Percentiles rank a stretch among this genome's conserved stretches.
These are phyloP conservation scores for Cutaneotrichosporon sp. DNA, from an alignment of 1,284 basidiomycete species.

Conservation along the genomic window DNA sequence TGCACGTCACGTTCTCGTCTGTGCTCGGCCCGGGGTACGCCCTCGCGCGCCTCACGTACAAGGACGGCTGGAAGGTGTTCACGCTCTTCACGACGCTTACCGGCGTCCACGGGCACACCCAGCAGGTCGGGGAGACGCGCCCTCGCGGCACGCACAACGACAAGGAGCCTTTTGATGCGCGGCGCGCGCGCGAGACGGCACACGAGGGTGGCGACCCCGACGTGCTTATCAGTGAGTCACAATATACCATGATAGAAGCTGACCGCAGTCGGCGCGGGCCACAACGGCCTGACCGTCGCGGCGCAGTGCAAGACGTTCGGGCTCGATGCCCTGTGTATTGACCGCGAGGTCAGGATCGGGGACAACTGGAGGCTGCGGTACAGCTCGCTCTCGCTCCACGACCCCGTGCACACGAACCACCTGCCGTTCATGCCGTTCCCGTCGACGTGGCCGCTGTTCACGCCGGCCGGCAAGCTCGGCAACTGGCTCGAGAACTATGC, in stretches of 20 bases:
- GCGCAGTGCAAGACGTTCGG: constrained; percentile 63
- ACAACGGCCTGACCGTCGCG: constrained; percentile 64
- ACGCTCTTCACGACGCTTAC: not conserved
- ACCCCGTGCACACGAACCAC: constrained; percentile 59
- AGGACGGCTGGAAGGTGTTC: constrained; percentile 2
- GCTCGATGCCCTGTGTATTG: constrained; percentile 61
- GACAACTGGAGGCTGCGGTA: constrained; percentile 65
- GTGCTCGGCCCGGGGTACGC: not conserved
- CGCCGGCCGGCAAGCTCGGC: constrained; percentile 59
- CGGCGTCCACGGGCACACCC: constrained; percentile 1
- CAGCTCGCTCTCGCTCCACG: constrained; percentile 63
- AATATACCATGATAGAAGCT: no score
- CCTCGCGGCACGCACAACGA: constrained; percentile 3
- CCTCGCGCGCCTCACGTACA: not conserved
- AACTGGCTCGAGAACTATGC: constrained; percentile 70
- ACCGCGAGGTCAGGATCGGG: constrained; percentile 60
- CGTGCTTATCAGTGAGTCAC: constrained; percentile 2
- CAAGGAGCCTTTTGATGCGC: constrained; percentile 1
- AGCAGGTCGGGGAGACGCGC: not conserved
- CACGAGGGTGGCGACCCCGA: constrained; percentile 1
- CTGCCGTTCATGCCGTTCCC: constrained; percentile 38
- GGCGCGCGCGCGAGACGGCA: not conserved
- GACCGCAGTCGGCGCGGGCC: constrained; percentile 62
- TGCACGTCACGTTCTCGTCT: not conserved
- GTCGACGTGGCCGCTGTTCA: constrained; percentile 39